These are phyloP conservation scores for Solanum bukasovii DNA, from an alignment of 257 asterid species.

Conservation along the genomic window DNA sequence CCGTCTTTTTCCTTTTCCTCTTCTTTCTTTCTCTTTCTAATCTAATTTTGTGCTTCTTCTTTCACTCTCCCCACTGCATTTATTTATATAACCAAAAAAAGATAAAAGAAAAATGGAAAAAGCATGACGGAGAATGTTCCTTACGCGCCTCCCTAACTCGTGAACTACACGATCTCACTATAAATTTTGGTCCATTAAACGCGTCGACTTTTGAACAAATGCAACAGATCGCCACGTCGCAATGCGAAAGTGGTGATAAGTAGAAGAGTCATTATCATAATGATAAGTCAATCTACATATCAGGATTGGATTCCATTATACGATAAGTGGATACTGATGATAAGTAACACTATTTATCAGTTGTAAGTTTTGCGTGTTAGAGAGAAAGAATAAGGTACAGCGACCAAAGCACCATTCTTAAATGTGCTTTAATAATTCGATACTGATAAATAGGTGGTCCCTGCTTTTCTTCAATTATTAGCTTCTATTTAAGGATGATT, in stretches of 20 bases:
- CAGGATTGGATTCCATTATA: not conserved
- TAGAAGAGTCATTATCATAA: not conserved
- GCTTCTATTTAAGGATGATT: not conserved
- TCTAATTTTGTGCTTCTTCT: not conserved
- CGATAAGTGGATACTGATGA: fast-evolving
- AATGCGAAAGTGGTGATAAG: not conserved
- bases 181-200: not conserved
- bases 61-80: not conserved
- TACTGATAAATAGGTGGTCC: not conserved
- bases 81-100: not conserved
- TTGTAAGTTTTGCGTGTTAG: not conserved
- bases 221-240: not conserved
- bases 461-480: not conserved
- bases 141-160: not conserved
- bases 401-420: not conserved
- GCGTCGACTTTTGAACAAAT: not conserved
- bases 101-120: not conserved
- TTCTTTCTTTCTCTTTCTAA: not conserved
- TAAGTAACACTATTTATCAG: fast-evolving
- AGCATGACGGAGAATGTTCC: not conserved
- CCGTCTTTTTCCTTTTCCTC: not conserved
- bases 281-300: fast-evolving
- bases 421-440: not conserved
- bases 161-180: not conserved
- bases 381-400: not conserved